Conservation (phyloP, 805 yeast species). For the Cyberlindnera maclurae region DNA sequence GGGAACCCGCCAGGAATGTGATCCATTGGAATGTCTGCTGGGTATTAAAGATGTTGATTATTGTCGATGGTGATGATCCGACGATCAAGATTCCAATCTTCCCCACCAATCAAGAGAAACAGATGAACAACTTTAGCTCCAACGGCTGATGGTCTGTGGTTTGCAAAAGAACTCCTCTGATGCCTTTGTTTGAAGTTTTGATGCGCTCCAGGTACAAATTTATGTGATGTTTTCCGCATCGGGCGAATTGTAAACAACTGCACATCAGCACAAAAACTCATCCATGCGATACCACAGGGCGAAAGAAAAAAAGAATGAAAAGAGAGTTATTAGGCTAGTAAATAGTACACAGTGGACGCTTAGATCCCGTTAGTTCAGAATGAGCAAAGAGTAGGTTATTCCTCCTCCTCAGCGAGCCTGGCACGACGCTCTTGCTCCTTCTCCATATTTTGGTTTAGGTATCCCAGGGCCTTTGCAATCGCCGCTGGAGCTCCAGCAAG, state of each 20-base stretch:
- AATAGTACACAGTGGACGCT: not conserved
- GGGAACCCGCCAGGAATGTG: conserved; percentile 12
- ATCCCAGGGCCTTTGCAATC: conserved; percentile 52
- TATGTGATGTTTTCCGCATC: not conserved
- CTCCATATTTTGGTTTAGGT: conserved; percentile 50
- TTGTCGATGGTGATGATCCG: too few relatives aligned
- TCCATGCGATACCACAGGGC: too few relatives aligned
- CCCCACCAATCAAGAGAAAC: too few relatives aligned
- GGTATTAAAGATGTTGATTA: not conserved
- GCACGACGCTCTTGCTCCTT: conserved; percentile 49
- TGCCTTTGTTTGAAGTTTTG: too few relatives aligned
- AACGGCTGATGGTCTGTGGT: too few relatives aligned
- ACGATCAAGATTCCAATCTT: too few relatives aligned
- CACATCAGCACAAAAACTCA: not conserved
- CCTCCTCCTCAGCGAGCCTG: conserved; percentile 16
- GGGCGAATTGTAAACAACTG: not conserved
- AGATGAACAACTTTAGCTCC: too few relatives aligned
- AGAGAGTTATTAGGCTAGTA: too few relatives aligned
- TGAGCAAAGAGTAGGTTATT: conserved; percentile 6
- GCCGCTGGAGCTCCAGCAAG: conserved; percentile 47
- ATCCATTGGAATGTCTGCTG: conserved; percentile 1
- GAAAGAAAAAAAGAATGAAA: too few relatives aligned
- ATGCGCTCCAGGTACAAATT: too few relatives aligned
- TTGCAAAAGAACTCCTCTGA: too few relatives aligned
- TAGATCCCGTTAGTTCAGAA: too few relatives aligned